Evolutionary conservation across 257 asterid genomes (phyloP).

Genomic region (Schizonepeta tenuifolia): DNA sequence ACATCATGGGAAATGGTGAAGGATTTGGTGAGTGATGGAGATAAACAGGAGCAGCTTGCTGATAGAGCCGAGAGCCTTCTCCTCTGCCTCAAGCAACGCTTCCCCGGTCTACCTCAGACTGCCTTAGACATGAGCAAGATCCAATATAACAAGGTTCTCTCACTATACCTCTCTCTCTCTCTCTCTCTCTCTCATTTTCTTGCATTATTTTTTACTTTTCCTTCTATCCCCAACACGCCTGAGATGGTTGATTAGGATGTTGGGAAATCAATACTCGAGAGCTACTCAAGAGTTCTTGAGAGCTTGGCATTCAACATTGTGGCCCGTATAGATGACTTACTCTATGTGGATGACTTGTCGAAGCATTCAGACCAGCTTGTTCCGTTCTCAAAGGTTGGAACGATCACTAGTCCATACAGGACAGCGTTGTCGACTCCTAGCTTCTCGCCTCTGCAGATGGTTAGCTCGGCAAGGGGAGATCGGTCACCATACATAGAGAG

Average conservation of each 20-base stretch:
- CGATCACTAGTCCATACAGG: constrained; percentile 41
- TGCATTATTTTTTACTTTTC: background rate
- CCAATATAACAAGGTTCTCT: constrained; percentile 66
- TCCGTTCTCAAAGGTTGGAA: constrained; percentile 54
- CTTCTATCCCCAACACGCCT: background rate
- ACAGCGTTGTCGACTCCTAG: constrained; percentile 58
- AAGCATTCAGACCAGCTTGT: constrained; percentile 61
- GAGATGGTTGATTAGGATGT: constrained; percentile 53
- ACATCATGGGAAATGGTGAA: constrained; percentile 81
- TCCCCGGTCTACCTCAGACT: constrained; percentile 81
- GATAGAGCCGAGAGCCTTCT: constrained; percentile 77
- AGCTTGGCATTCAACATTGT: constrained; percentile 81
- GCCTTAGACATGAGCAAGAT: constrained; percentile 75
- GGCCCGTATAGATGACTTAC: constrained; percentile 70
- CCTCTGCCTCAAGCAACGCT: constrained; percentile 63
- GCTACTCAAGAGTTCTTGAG: constrained; percentile 81
- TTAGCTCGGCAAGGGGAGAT: constrained; percentile 48
- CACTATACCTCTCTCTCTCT: background rate
- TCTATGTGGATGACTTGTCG: constrained; percentile 65
- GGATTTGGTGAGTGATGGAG: constrained; percentile 67
- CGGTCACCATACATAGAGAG: constrained; percentile 43
- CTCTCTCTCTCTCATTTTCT: background rate
- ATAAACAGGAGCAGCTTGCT: constrained; percentile 60
- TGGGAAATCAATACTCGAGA: constrained; percentile 74
- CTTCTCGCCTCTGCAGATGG: constrained; percentile 51